A percentile compares a stretch with the other conserved stretches of the same genome.
Conservation (phyloP, 805 yeast species). For the Ogataea trehaloabstinens region DNA sequence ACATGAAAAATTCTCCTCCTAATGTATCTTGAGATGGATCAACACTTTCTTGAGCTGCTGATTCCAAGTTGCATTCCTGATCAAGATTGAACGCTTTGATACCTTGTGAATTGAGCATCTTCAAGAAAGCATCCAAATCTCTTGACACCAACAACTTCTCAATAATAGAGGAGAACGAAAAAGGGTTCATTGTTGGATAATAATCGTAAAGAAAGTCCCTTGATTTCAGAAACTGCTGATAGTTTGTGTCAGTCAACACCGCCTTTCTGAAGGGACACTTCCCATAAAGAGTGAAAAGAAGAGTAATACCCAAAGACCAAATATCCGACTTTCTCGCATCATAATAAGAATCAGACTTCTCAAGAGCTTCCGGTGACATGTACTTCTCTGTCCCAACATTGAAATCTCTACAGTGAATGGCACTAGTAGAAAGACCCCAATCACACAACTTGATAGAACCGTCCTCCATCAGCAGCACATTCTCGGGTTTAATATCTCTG, state of each 20-base stretch:
- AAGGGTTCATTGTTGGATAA: conserved; percentile 44
- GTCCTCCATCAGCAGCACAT: conserved; percentile 49
- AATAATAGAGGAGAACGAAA: conserved; percentile 40
- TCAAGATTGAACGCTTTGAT: conserved; percentile 43
- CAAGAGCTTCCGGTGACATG: conserved; percentile 53
- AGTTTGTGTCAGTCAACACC: conserved; percentile 39
- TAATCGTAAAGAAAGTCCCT: conserved; percentile 46
- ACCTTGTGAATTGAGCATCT: conserved; percentile 28
- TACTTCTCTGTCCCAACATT: conserved; percentile 58
- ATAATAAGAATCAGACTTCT: conserved; percentile 25
- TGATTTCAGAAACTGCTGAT: conserved; percentile 39
- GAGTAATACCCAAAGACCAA: conserved; percentile 55
- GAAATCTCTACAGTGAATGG: conserved; percentile 30
- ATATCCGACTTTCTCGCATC: conserved; percentile 48
- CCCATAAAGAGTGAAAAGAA: conserved; percentile 50
- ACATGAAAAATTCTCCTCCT: conserved; percentile 34
- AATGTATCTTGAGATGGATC: conserved; percentile 8
- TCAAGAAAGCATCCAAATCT: conserved; percentile 34
- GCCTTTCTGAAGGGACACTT: conserved; percentile 51
- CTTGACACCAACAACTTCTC: conserved; percentile 42
- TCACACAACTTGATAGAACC: conserved; percentile 65
- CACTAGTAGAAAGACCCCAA: conserved; percentile 64
- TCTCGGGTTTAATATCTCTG: conserved; percentile 75
- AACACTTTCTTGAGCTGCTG: conserved; percentile 9
- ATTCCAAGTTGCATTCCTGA: conserved; percentile 38